phyloP scores from a whole-genome alignment of 805 yeast genomes.

The Hanseniaspora meyeri region DNA sequence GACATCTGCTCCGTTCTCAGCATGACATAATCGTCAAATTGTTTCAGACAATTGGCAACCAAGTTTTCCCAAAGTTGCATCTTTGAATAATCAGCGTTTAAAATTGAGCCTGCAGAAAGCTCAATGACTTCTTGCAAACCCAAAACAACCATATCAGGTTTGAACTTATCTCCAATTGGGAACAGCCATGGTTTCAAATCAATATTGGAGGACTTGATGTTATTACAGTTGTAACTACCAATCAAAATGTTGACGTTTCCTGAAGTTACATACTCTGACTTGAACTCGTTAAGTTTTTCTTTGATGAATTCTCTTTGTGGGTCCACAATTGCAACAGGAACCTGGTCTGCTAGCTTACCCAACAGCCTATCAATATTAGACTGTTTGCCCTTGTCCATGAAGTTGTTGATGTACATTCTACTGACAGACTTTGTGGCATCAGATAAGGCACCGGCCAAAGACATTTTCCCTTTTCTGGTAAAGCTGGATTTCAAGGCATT shows the following conservation, averaged over 20 bases:
- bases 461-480: constrained; percentile 92
- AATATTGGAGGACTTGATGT: constrained; percentile 37
- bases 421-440: constrained; percentile 95
- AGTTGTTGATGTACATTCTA: constrained; percentile 88
- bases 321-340: constrained; percentile 64
- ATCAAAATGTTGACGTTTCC: constrained; percentile 53
- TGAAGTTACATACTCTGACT: constrained; percentile 45
- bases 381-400: constrained; percentile 84
- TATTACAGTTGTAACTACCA: constrained; percentile 84
- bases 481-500: constrained; percentile 92
- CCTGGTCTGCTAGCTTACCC: constrained; percentile 66
- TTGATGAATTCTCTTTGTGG: constrained; percentile 81
- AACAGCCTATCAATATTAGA: constrained; percentile 74
- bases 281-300: constrained; percentile 36
- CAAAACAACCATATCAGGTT: constrained; percentile 73
- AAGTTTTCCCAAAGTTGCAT: constrained; percentile 67
- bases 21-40: constrained; percentile 44
- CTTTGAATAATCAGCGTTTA: constrained; percentile 71
- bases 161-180: constrained; percentile 46
- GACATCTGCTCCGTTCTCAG: constrained; percentile 67
- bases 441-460: constrained; percentile 89
- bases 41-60: constrained; percentile 52
- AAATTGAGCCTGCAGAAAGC: constrained; percentile 77
- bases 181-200: constrained; percentile 70
- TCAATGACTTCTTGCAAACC: constrained; percentile 94